These are phyloP conservation scores for Hemileccinum impolitum DNA, from an alignment of 768 basidiomycete species.

Conservation along the genomic window DNA sequence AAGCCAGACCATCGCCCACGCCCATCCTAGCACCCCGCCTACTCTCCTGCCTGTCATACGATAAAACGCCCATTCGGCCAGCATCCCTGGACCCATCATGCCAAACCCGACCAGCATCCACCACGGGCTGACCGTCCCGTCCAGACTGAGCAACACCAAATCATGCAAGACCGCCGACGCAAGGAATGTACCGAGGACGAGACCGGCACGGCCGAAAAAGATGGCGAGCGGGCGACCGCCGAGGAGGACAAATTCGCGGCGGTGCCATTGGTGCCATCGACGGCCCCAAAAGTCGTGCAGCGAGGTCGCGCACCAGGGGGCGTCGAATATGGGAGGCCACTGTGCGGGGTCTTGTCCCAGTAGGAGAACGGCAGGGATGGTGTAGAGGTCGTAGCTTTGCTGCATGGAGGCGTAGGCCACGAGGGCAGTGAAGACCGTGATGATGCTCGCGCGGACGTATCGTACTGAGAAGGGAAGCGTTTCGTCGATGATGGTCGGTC, in stretches of 20 bases:
- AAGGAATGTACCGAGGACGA: slow-evolving; percentile 53
- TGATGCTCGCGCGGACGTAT: slow-evolving; percentile 38
- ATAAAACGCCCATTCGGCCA: slow-evolving; percentile 40
- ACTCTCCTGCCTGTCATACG: slow-evolving; percentile 25
- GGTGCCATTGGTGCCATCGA: slow-evolving; percentile 38
- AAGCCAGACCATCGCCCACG: slow-evolving; percentile 35
- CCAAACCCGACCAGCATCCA: slow-evolving; percentile 49
- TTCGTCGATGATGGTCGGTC: slow-evolving; percentile 31
- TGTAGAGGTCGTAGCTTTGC: slow-evolving; percentile 25
- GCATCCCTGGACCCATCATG: slow-evolving; percentile 49
- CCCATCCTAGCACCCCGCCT: slow-evolving; percentile 29
- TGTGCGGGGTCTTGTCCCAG: slow-evolving; percentile 26
- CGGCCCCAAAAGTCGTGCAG: slow-evolving; percentile 38
- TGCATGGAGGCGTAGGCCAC: slow-evolving; percentile 45
- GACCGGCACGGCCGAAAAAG: slow-evolving; percentile 46
- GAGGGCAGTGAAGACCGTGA: slow-evolving; percentile 44
- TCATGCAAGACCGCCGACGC: slow-evolving; percentile 57
- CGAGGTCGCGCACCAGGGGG: slow-evolving; percentile 36
- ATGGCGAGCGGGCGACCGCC: slow-evolving; percentile 30
- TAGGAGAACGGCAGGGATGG: slow-evolving; percentile 22
- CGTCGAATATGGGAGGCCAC: slow-evolving; percentile 34
- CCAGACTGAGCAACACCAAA: slow-evolving; percentile 48
- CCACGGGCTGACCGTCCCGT: slow-evolving; percentile 40
- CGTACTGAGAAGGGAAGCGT: slow-evolving; percentile 24
- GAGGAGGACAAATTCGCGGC: slow-evolving; percentile 28